phyloP scores from a whole-genome alignment of 169 alveolate genomes.

The Plasmodium adleri region DNA sequence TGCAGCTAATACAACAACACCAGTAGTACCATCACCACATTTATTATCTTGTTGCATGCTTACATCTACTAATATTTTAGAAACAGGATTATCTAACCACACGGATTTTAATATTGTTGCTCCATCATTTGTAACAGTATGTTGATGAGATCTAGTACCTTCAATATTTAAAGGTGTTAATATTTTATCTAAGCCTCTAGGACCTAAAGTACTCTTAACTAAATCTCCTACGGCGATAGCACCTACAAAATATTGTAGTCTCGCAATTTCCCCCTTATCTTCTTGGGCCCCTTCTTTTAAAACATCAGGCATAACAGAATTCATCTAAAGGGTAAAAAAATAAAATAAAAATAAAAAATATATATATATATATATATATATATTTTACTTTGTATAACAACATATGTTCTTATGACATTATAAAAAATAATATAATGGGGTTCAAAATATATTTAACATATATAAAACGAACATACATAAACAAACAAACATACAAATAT shows the following conservation, averaged over 20 bases:
- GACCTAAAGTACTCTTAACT: slow-evolving; percentile 98
- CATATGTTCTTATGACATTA: too few relatives aligned
- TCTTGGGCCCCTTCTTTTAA: slow-evolving; percentile 96
- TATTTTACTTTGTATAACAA: background rate
- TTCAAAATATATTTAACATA: too few relatives aligned
- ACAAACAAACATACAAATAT: too few relatives aligned
- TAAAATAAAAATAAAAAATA: slow-evolving; percentile 6
- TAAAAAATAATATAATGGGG: too few relatives aligned
- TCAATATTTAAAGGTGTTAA: slow-evolving; percentile 93
- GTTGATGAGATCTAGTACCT: slow-evolving; percentile 90
- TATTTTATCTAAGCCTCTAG: slow-evolving; percentile 98
- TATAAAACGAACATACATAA: too few relatives aligned
- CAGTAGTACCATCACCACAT: slow-evolving; percentile 98
- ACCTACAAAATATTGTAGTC: slow-evolving; percentile 97
- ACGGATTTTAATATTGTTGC: slow-evolving; percentile 98
- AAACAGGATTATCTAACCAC: slow-evolving; percentile 99
- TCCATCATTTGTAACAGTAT: slow-evolving; percentile 99
- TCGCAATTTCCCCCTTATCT: slow-evolving; percentile 96
- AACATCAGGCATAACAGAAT: slow-evolving; percentile 93
- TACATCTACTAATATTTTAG: slow-evolving; percentile 96
- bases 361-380: background rate
- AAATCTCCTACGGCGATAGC: slow-evolving; percentile 99
- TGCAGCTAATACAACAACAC: slow-evolving; percentile 99
- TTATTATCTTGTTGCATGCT: slow-evolving; percentile 93
- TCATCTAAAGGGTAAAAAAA: slow-evolving; percentile 76